A percentile compares a stretch with the other conserved stretches of the same genome.
Evolutionary conservation across 1,284 basidiomycete genomes (phyloP).

Genomic region (Cryptococcus sp.): DNA sequence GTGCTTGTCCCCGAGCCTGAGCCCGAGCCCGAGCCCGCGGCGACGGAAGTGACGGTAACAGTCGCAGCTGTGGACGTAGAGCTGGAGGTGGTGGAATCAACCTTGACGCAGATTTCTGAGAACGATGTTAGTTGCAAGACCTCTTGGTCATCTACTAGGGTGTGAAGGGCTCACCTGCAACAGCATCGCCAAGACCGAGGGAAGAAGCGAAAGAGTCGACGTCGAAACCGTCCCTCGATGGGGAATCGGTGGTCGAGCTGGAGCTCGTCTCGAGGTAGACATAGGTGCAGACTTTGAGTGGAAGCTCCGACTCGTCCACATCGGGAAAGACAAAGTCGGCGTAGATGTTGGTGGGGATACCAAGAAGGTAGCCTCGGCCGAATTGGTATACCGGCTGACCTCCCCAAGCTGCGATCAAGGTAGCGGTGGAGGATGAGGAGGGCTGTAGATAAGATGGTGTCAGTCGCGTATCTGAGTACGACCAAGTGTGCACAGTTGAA

Average conservation of each 20-base stretch:
- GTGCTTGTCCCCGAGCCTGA: neutral
- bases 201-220: conserved; percentile 4
- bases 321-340: conserved; percentile 13
- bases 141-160: no score
- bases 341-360: conserved; percentile 10
- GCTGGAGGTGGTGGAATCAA: conserved; percentile 2
- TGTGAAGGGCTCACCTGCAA: conserved; percentile 8
- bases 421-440: conserved; percentile 1
- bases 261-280: conserved; percentile 8
- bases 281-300: conserved; percentile 16
- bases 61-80: neutral
- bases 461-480: neutral
- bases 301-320: neutral
- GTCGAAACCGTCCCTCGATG: conserved; percentile 5
- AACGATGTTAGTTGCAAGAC: neutral
- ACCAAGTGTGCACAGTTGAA: neutral
- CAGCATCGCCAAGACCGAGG: conserved; percentile 7
- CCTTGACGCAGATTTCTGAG: conserved; percentile 15
- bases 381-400: conserved; percentile 14
- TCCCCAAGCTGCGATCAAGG: conserved; percentile 13
- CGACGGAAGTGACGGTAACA: neutral
- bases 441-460: conserved; percentile 3
- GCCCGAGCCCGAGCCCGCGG: neutral
- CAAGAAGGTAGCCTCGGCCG: conserved; percentile 12
- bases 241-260: neutral